A percentile compares a stretch with the other conserved stretches of the same genome.
Conservation (phyloP, 129 eudicot genomes). For the Erigeron canadensis region DNA sequence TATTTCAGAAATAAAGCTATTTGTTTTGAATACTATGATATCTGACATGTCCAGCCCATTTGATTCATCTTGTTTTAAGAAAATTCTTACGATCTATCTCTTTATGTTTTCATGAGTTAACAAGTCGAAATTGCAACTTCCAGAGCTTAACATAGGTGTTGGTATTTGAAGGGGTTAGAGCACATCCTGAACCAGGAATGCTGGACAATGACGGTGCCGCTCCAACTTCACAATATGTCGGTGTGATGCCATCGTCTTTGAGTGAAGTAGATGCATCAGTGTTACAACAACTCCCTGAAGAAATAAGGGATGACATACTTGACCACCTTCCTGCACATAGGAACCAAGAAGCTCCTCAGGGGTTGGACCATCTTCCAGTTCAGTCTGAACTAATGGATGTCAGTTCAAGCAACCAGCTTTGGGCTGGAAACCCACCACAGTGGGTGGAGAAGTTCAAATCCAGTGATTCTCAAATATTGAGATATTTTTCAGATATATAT, state of each 20-base stretch:
- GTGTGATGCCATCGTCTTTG: constrained; percentile 69
- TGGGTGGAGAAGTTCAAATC: constrained; percentile 68
- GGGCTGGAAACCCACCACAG: constrained; percentile 82
- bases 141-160: constrained; percentile 3
- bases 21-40: too few relatives aligned
- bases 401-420: constrained; percentile 42
- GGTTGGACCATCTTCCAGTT: constrained; percentile 1
- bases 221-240: constrained; percentile 30
- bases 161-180: constrained; percentile 14
- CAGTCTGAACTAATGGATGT: constrained; percentile 24
- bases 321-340: constrained; percentile 67
- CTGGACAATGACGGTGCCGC: constrained; percentile 12
- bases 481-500: constrained; percentile 46
- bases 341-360: constrained; percentile 26
- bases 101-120: background rate
- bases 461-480: constrained; percentile 42
- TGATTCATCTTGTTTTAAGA: background rate
- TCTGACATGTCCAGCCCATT: background rate
- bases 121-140: background rate
- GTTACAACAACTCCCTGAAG: constrained; percentile 78
- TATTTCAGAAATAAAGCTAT: too few relatives aligned
- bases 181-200: constrained; percentile 19
- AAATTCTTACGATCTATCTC: too few relatives aligned
- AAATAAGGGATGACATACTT: constrained; percentile 61
- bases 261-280: constrained; percentile 84